A percentile compares a stretch with the other conserved stretches of the same genome.
phyloP scores from a whole-genome alignment of 352 stramenopile genomes.

The Phytophthora tubulina region DNA sequence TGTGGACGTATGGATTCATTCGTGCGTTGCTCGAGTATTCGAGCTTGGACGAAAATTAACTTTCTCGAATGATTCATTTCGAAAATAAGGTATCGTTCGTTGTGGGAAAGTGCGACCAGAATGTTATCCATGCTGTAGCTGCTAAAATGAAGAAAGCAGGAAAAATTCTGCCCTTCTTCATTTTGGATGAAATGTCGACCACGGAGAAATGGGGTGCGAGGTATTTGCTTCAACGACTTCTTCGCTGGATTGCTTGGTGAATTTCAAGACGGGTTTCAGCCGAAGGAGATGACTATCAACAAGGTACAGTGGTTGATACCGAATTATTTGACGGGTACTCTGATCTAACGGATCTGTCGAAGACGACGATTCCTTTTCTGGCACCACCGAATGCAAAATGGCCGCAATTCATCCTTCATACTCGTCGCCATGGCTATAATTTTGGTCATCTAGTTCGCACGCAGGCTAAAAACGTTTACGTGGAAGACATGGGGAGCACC shows the following conservation, averaged over 20 bases:
- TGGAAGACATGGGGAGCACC: background rate
- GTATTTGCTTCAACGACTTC: slow-evolving; percentile 38
- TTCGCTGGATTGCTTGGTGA: slow-evolving; percentile 31
- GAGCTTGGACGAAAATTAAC: background rate
- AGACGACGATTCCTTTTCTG: background rate
- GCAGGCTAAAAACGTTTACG: background rate
- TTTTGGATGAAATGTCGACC: slow-evolving; percentile 27
- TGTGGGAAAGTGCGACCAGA: slow-evolving; percentile 11
- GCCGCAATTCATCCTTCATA: background rate
- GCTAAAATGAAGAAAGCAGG: background rate
- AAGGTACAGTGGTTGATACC: background rate
- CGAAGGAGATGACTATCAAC: background rate
- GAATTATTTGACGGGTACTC: background rate
- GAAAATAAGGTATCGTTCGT: background rate
- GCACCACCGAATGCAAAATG: background rate
- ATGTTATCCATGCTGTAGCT: background rate
- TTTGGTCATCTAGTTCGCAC: background rate
- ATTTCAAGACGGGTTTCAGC: slow-evolving; percentile 5
- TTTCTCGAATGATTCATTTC: slow-evolving; percentile 15
- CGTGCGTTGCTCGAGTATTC: slow-evolving; percentile 2
- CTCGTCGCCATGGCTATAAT: background rate
- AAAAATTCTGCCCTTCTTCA: slow-evolving; percentile 19
- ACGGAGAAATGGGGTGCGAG: slow-evolving; percentile 37
- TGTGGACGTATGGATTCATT: slow-evolving; percentile 22
- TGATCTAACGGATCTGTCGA: background rate